phyloP scores from a whole-genome alignment of 331 rosid genomes.

The Dryas integrifolia region DNA sequence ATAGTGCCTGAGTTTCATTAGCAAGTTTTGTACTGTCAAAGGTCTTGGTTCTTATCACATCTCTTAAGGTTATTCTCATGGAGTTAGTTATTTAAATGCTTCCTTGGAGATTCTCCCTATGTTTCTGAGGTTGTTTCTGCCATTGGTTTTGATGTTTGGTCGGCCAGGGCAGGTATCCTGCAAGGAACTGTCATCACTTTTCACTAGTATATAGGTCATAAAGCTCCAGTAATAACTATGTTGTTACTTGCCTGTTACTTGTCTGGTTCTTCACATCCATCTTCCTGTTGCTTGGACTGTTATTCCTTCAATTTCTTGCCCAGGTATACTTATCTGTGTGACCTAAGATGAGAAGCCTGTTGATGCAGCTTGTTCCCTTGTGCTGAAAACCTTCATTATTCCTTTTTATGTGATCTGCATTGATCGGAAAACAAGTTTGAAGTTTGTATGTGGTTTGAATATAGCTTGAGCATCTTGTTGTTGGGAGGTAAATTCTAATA shows the following conservation, averaged over 20 bases:
- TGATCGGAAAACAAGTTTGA: neutral
- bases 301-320: neutral
- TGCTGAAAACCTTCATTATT: slow-evolving; percentile 12
- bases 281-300: neutral
- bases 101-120: slow-evolving; percentile 15
- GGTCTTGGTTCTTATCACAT: slow-evolving; percentile 8
- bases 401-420: slow-evolving; percentile 6
- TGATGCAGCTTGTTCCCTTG: slow-evolving; percentile 3
- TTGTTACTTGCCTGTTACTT: neutral
- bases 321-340: neutral
- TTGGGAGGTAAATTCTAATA: neutral
- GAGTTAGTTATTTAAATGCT: slow-evolving; percentile 15
- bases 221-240: slow-evolving; percentile 13
- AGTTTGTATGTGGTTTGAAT: neutral
- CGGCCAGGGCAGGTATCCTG: slow-evolving; percentile 24
- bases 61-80: neutral
- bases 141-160: slow-evolving; percentile 16
- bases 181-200: slow-evolving; percentile 2
- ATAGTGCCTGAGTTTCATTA: slow-evolving; percentile 18
- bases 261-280: slow-evolving; percentile 7
- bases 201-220: slow-evolving; percentile 1
- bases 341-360: slow-evolving; percentile 14
- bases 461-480: neutral
- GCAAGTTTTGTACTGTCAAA: slow-evolving; percentile 21
- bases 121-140: slow-evolving; percentile 10